phyloP scores from a whole-genome alignment of 2,329 filamentous ascomycete genomes.

The Alternaria rosae region DNA sequence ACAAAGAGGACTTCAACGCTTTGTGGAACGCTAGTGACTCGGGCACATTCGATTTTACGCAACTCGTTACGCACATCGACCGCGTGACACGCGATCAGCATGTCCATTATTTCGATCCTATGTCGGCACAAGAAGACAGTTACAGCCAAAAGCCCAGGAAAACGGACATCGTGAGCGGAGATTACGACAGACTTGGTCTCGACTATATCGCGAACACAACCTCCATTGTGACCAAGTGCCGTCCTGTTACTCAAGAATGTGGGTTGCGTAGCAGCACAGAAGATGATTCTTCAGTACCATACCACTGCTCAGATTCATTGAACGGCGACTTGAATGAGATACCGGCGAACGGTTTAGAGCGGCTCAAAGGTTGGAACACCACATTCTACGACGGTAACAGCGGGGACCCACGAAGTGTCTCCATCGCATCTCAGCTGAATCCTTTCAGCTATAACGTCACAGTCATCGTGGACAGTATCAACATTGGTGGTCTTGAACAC shows the following conservation, averaged over 20 bases:
- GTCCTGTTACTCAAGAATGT: not conserved
- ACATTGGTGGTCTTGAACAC: not conserved
- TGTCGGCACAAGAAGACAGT: not conserved
- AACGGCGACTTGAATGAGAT: not conserved
- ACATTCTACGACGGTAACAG: not conserved
- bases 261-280: not conserved
- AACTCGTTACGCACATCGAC: not conserved
- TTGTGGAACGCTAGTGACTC: not conserved
- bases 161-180: not conserved
- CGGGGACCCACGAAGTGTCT: not conserved
- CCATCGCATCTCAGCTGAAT: conserved; percentile 1
- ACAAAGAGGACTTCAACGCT: not conserved
- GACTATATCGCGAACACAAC: not conserved
- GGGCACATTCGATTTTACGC: not conserved
- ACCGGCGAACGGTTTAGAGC: not conserved
- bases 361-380: conserved; percentile 2
- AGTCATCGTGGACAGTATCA: not conserved
- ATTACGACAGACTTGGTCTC: not conserved
- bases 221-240: not conserved
- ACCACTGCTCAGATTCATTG: not conserved
- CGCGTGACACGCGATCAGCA: not conserved
- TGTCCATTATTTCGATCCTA: not conserved
- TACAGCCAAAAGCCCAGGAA: not conserved
- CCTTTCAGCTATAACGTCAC: not conserved
- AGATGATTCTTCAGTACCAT: not conserved